phyloP scores from a whole-genome alignment of 2,329 filamentous ascomycete genomes.

The Fusarium xyrophilum region DNA sequence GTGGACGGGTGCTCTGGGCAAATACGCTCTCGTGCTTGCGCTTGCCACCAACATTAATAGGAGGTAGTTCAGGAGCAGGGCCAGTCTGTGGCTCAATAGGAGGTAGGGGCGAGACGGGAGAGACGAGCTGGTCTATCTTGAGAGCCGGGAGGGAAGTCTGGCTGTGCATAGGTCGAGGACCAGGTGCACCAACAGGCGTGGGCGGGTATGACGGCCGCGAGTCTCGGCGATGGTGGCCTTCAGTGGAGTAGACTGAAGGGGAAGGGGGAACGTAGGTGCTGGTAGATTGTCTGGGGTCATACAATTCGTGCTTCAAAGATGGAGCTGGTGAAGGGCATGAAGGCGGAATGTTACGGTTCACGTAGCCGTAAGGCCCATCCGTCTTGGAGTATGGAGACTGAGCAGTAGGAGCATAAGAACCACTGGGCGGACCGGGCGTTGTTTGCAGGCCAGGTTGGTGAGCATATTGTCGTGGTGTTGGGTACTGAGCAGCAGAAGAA shows the following conservation, averaged over 20 bases:
- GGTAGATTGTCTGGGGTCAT: constrained; percentile 48
- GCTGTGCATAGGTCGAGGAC: constrained; percentile 31
- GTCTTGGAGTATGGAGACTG: constrained; percentile 51
- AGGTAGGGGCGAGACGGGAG: constrained; percentile 46
- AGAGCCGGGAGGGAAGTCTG: constrained; percentile 47
- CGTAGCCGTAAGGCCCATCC: constrained; percentile 51
- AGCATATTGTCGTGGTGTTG: constrained; percentile 48
- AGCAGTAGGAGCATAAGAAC: constrained; percentile 46
- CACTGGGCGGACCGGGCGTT: constrained; percentile 46
- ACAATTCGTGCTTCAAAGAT: constrained; percentile 45
- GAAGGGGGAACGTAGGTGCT: constrained; percentile 51
- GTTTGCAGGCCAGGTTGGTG: constrained; percentile 47
- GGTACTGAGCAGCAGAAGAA: constrained; percentile 45
- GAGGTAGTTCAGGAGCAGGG: constrained; percentile 38
- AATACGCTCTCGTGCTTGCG: constrained; percentile 50
- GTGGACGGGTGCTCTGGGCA: constrained; percentile 41
- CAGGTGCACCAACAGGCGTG: constrained; percentile 40
- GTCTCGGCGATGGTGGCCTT: constrained; percentile 42
- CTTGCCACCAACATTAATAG: constrained; percentile 45
- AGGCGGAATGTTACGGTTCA: constrained; percentile 41
- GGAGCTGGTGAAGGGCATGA: constrained; percentile 43
- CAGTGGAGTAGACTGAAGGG: constrained; percentile 44
- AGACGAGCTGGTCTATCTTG: constrained; percentile 43
- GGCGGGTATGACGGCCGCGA: constrained; percentile 43
- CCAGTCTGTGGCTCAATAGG: constrained; percentile 48